Evolutionary conservation across 441 rosid species (phyloP).

Genomic region (Adansonia gregorii): DNA sequence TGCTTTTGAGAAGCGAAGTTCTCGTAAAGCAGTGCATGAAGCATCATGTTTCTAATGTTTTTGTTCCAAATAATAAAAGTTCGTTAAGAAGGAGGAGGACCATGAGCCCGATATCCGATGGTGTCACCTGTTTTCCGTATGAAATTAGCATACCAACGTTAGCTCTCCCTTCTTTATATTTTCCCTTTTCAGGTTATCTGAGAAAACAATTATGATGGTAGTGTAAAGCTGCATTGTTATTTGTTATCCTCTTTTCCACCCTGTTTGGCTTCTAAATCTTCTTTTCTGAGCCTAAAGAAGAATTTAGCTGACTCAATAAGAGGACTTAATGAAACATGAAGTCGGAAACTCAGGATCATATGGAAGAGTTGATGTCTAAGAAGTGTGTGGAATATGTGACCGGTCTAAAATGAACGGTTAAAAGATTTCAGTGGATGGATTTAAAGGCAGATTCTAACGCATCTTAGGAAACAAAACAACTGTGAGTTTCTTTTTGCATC

Average conservation of each 20-base stretch:
- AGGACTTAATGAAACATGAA: background rate
- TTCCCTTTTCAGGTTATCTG: background rate
- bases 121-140: slow-evolving; percentile 74
- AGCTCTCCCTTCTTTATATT: slow-evolving; percentile 31
- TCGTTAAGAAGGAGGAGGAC: slow-evolving; percentile 87
- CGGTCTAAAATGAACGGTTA: background rate
- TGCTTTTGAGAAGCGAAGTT: slow-evolving; percentile 59
- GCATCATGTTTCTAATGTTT: slow-evolving; percentile 67
- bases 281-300: no score
- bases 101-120: slow-evolving; percentile 77
- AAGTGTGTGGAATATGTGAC: background rate
- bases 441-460: background rate
- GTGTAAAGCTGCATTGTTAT: no score
- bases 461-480: background rate
- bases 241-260: no score
- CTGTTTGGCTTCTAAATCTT: no score
- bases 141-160: slow-evolving; percentile 86
- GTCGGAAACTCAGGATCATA: background rate
- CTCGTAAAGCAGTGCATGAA: slow-evolving; percentile 71
- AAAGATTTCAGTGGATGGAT: background rate
- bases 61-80: slow-evolving; percentile 83
- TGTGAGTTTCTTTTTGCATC: background rate
- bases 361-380: background rate
- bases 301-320: no score
- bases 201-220: no score